These are phyloP conservation scores for Tricholoma furcatifolium DNA, from an alignment of 768 basidiomycete genomes.

Conservation along the genomic window DNA sequence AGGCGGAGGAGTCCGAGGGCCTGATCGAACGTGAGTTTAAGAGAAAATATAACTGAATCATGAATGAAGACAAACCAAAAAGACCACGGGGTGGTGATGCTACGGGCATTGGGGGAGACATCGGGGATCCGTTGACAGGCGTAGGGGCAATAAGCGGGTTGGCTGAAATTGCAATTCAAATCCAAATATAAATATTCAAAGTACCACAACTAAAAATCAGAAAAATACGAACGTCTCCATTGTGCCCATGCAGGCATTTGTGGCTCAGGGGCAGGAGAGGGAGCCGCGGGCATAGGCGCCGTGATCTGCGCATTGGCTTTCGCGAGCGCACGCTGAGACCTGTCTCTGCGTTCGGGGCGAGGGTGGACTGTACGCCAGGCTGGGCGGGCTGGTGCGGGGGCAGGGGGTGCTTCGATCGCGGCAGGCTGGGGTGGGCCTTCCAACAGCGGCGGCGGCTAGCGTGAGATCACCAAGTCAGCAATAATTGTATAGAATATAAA, in stretches of 20 bases:
- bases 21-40: not conserved
- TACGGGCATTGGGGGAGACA: conserved; percentile 4
- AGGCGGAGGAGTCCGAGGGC: conserved; percentile 5
- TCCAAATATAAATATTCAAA: too few species aligned
- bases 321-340: not conserved
- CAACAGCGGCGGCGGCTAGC: conserved; percentile 18
- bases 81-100: conserved; percentile 1
- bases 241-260: conserved; percentile 78
- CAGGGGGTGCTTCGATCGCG: conserved; percentile 26
- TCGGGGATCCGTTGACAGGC: conserved; percentile 5
- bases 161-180: not conserved
- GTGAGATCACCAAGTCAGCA: not conserved
- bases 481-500: not conserved
- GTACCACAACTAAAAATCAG: not conserved
- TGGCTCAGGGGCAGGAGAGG: conserved; percentile 41
- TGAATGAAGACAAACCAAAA: conserved; percentile 7
- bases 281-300: conserved; percentile 16
- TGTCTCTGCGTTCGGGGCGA: conserved; percentile 48
- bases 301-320: not conserved
- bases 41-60: too few species aligned
- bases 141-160: conserved; percentile 15
- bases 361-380: conserved; percentile 77
- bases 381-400: conserved; percentile 58
- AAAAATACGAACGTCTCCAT: conserved; percentile 8
- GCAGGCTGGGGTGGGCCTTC: conserved; percentile 28